A percentile compares a stretch with the other conserved stretches of the same genome.
These are phyloP conservation scores for Fusarium sp. DNA, from an alignment of 2,329 filamentous ascomycete species.

Conservation along the genomic window DNA sequence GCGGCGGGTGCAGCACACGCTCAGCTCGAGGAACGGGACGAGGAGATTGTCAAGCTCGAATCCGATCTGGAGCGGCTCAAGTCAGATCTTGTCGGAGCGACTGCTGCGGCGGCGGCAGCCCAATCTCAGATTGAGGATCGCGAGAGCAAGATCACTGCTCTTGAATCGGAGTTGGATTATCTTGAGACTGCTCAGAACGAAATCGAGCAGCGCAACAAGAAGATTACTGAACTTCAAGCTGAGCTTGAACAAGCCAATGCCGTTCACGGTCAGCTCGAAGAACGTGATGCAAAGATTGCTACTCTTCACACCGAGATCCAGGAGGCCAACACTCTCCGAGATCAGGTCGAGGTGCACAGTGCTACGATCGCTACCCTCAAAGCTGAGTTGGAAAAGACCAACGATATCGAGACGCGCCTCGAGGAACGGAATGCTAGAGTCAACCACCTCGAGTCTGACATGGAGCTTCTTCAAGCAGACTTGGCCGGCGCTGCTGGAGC, in stretches of 20 bases:
- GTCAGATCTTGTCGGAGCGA: conserved; percentile 39
- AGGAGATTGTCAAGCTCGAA: conserved; percentile 59
- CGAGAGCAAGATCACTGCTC: conserved; percentile 39
- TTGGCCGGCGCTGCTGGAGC: conserved; percentile 39
- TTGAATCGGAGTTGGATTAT: conserved; percentile 38
- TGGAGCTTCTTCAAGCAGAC: conserved; percentile 51
- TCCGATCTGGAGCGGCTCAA: conserved; percentile 39
- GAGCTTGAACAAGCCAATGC: conserved; percentile 53
- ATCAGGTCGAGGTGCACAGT: conserved; percentile 39
- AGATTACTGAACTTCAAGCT: conserved; percentile 43
- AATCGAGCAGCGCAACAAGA: conserved; percentile 39
- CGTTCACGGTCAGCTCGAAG: conserved; percentile 25
- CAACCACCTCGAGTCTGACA: conserved; percentile 51
- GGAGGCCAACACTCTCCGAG: conserved; percentile 22
- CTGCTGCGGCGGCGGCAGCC: conserved; percentile 20
- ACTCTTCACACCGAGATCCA: conserved; percentile 39
- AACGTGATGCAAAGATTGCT: conserved; percentile 36
- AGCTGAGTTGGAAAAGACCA: conserved; percentile 38
- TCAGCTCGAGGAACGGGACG: conserved; percentile 55
- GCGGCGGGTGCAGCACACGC: conserved; percentile 47
- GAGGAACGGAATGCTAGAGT: conserved; percentile 43
- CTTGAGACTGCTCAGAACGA: conserved; percentile 37
- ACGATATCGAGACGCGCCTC: conserved; percentile 30
- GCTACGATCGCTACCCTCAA: conserved; percentile 42
- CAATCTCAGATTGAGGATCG: conserved; percentile 44